Percentiles rank a stretch among this genome's conserved stretches.
Conservation (phyloP, 2,329 filamentous ascomycete species). For the Exophiala sp. region DNA sequence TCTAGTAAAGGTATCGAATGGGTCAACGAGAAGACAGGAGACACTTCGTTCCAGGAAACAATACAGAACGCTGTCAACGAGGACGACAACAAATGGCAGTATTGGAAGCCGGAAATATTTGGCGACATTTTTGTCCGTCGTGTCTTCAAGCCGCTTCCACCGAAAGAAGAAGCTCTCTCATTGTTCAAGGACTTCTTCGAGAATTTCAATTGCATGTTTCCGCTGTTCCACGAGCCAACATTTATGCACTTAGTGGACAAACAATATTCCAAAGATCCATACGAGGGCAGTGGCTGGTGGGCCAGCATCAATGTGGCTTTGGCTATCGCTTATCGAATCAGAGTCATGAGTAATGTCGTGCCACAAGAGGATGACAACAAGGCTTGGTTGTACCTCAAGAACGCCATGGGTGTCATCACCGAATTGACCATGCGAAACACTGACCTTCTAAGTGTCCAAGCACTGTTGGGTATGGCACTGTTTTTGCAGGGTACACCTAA, state of each 20-base stretch:
- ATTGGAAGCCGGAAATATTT: constrained; percentile 98
- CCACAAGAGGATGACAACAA: constrained; percentile 89
- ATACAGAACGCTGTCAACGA: constrained; percentile 72
- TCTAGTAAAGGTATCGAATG: constrained; percentile 97
- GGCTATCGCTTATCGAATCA: constrained; percentile 86
- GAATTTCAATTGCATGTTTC: constrained; percentile 99
- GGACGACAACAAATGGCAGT: constrained; percentile 90
- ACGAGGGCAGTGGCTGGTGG: constrained; percentile 97
- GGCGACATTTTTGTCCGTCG: constrained; percentile 83
- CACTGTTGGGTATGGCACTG: constrained; percentile 83
- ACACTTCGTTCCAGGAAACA: constrained; percentile 90
- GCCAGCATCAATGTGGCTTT: constrained; percentile 90
- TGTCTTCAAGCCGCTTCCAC: constrained; percentile 77
- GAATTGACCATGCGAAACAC: constrained; percentile 96
- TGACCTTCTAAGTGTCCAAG: constrained; percentile 90
- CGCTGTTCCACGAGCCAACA: constrained; percentile 92
- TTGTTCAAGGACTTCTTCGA: constrained; percentile 92
- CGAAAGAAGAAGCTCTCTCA: constrained; percentile 82
- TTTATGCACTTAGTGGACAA: constrained; percentile 97
- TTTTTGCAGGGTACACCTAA: constrained; percentile 97
- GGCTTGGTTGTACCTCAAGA: constrained; percentile 94
- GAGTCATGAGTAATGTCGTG: constrained; percentile 92
- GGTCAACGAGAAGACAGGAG: constrained; percentile 98
- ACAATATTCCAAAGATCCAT: constrained; percentile 89
- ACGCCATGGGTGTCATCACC: constrained; percentile 87